Base-by-base conservation (phyloP, 2,329 filamentous ascomycete genomes). In the Cercospora brassicicola region DNA sequence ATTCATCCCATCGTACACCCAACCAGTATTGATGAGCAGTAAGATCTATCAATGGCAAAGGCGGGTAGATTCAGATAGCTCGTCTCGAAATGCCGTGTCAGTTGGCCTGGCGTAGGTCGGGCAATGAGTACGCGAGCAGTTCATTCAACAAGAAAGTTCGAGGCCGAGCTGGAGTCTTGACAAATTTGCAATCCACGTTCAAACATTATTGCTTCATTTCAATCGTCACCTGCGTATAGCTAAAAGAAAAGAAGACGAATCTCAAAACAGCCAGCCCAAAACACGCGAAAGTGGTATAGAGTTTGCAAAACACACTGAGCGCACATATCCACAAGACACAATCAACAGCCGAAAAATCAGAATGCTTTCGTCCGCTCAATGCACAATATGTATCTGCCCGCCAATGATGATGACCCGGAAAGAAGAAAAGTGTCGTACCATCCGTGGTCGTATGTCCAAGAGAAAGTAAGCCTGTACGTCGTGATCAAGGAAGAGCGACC, bases 241-340 rank as follows among this genome's bases (percentile, higher is more conserved):
- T 57, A 57, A 57, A 28, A 31, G 53, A 31, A 57, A 57, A 57
- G 53, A 33, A 15, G 26, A 33, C 13, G 8, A 57, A 48, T 48
- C 10, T 42, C 28, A 53, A 48, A 57, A 48, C 36, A 23, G 57
- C 53, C 30, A 57, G 28, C 30, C 36, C 33, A 30, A 51, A 48
- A 62, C 64, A 56, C 64, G 64, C 64, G 33, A 66, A 66, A 66
- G 64, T 66, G 64, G 64, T 66, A 66, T 66, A 66, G 31, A 57
- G 53, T 57, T 57, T 30, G 53, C 53, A 57, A 62, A 56, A 62
- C 31, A 51, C 61, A 39, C 18, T n/a, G 18, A 62, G 60, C 45
- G 53, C 51, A 51, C 45, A 51, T 51, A 45, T 59, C 53, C 62
- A 59, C 51, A 64, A 39, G 10, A 42, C 36, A 51, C 45, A 51